Evolutionary conservation across 768 basidiomycete genomes (phyloP).

Genomic region (Podaxis sp.): DNA sequence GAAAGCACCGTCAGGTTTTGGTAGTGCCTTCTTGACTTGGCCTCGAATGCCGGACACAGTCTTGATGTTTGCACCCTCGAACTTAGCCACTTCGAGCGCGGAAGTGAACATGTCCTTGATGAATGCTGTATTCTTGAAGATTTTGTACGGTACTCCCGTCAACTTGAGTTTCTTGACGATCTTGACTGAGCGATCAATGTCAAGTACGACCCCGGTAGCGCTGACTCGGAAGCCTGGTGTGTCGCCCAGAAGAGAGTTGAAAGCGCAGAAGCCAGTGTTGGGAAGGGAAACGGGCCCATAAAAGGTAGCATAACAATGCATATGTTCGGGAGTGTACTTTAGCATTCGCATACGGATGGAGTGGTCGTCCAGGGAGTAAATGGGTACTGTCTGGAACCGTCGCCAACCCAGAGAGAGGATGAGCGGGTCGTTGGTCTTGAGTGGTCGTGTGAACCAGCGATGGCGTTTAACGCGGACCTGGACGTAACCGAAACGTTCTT

Average conservation of each 20-base stretch:
- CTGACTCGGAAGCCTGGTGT: conserved; percentile 81
- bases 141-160: conserved; percentile 93
- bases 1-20: conserved; percentile 95
- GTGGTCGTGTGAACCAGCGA: conserved; percentile 86
- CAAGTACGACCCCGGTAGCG: conserved; percentile 93
- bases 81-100: conserved; percentile 95
- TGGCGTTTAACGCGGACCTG: conserved; percentile 97
- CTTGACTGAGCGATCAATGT: conserved; percentile 88
- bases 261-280: conserved; percentile 97
- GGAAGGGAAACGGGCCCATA: conserved; percentile 91
- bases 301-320: conserved; percentile 99
- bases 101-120: conserved; percentile 96
- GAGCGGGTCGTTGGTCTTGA: conserved; percentile 97
- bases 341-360: conserved; percentile 98
- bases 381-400: conserved; percentile 91
- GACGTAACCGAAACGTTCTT: conserved; percentile 90
- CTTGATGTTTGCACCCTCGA: conserved; percentile 95
- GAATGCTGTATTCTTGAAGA: conserved; percentile 99
- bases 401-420: conserved; percentile 98
- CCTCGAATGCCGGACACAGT: conserved; percentile 96
- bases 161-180: conserved; percentile 99
- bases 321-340: conserved; percentile 99
- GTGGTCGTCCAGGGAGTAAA: conserved; percentile 97
- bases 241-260: conserved; percentile 77
- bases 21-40: conserved; percentile 92